Base-by-base conservation (phyloP, 768 basidiomycete genomes). In the Tulasnella calospora region DNA sequence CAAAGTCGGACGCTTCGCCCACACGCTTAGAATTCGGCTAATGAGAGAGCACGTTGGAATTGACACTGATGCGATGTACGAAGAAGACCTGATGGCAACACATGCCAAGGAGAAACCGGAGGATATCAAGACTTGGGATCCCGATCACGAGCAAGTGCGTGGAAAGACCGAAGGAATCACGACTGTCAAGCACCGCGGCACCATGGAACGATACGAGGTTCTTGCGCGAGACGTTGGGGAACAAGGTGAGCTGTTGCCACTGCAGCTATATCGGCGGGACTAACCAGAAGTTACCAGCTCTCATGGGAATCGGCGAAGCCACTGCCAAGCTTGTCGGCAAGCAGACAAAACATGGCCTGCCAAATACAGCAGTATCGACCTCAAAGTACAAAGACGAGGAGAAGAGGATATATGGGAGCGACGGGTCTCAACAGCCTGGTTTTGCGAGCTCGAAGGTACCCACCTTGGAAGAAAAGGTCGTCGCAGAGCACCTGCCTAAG, bases 31-130 rank as follows among this genome's bases (percentile, higher is more conserved):
- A 8, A 88, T 99, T 70, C 90, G 97, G 23, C 86, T 99, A 79
- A 99, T 99, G 98, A 89, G 93, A 80, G 98, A 99, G 83, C 98
- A 99, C 83, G 87, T 98, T 79, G 98, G 98, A 2, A 88, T 99
- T 78, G 95, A 99, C 83, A 96, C 98, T 40, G 98, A 99, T 83
- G 88, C 90, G 2, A 86, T 98, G 81, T 89, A 90, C 67, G 92
- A 95, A 81, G 92, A 93, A 74, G 91, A 93, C 74, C 84, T 91
- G 27, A 89, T 88, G 87, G 84, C 86, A 1, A 83, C 86, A 30
- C 87, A 90, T 9, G 88, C 91, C 19, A 83, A 87, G 10, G 86
- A 87, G 75, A 82, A 86, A 3, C 86, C 88, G 76, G 83, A 88
- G 80, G 87, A 88, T 70, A 87, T 90, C 80, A 87, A 90, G 69